Conservation (phyloP, 495 filamentous ascomycete species). For the Talaromyces wortmannii region DNA sequence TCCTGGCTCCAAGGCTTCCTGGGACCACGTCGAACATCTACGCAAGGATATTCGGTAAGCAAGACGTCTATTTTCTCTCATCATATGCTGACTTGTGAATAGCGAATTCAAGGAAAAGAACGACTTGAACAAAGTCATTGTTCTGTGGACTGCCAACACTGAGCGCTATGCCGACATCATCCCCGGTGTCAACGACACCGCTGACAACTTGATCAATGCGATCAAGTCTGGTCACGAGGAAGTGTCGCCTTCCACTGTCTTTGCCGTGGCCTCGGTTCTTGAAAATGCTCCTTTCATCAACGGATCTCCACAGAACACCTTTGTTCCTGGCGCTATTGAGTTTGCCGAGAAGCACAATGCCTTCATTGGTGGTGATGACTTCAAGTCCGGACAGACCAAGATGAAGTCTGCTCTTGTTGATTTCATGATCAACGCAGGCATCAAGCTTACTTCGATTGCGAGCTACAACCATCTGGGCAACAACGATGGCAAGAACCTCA, state of each 20-base stretch:
- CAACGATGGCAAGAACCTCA: slow-evolving; percentile 98
- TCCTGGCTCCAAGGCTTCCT: slow-evolving; percentile 72
- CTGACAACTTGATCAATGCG: slow-evolving; percentile 82
- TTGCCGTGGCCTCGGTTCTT: slow-evolving; percentile 88
- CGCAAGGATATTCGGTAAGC: slow-evolving; percentile 88
- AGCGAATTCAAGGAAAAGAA: slow-evolving; percentile 88
- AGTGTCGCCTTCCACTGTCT: slow-evolving; percentile 89
- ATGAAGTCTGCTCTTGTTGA: slow-evolving; percentile 99
- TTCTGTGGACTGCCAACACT: slow-evolving; percentile 98
- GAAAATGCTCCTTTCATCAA: slow-evolving; percentile 96
- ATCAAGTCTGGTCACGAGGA: slow-evolving; percentile 84
- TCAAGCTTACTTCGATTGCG: slow-evolving; percentile 98
- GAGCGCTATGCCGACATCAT: slow-evolving; percentile 91
- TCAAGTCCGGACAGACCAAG: slow-evolving; percentile 99
- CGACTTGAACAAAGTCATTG: slow-evolving; percentile 88
- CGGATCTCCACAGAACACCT: slow-evolving; percentile 97
- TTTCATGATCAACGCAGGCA: slow-evolving; percentile 96
- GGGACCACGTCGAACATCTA: slow-evolving; percentile 86
- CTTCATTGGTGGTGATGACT: slow-evolving; percentile 97
- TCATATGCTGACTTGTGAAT: slow-evolving; percentile 15
- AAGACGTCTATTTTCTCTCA: neutral
- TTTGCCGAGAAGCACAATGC: slow-evolving; percentile 82
- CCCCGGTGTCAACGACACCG: slow-evolving; percentile 89
- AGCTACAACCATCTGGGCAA: slow-evolving; percentile 99
- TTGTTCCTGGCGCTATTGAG: slow-evolving; percentile 86